These are phyloP conservation scores for Marasmius oreades DNA, from an alignment of 1,284 basidiomycete genomes.

Conservation along the genomic window DNA sequence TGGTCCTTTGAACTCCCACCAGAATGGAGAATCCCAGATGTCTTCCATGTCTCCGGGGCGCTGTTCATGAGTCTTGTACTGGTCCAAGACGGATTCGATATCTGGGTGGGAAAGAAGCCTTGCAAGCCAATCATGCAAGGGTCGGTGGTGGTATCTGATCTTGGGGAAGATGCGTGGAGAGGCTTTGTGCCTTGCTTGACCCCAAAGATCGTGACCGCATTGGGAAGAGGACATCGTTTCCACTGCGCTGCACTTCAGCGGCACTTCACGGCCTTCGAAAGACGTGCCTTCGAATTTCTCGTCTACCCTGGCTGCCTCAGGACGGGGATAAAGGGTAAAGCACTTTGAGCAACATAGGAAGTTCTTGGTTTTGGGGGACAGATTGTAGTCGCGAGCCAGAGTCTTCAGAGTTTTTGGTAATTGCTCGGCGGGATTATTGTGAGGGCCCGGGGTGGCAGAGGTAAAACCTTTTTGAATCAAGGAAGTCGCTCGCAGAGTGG, in stretches of 20 bases:
- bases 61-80: background rate
- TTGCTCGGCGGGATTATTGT: background rate
- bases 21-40: too few species aligned
- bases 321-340: background rate
- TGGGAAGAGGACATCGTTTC: background rate
- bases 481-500: background rate
- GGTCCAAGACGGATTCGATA: background rate
- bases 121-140: too few species aligned
- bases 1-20: too few species aligned
- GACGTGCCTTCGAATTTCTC: background rate
- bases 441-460: background rate
- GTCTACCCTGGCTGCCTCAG: background rate
- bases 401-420: background rate
- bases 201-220: background rate
- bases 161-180: too few species aligned
- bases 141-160: too few species aligned
- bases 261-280: background rate
- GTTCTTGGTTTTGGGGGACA: background rate
- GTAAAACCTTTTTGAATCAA: background rate
- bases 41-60: too few species aligned
- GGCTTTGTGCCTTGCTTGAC: background rate
- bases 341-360: background rate
- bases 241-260: background rate
- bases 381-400: background rate
- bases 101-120: background rate